Percentiles rank a stretch among this genome's conserved stretches.
Conservation (phyloP, 257 asterid species). For the Solanum bulbocastanum region DNA sequence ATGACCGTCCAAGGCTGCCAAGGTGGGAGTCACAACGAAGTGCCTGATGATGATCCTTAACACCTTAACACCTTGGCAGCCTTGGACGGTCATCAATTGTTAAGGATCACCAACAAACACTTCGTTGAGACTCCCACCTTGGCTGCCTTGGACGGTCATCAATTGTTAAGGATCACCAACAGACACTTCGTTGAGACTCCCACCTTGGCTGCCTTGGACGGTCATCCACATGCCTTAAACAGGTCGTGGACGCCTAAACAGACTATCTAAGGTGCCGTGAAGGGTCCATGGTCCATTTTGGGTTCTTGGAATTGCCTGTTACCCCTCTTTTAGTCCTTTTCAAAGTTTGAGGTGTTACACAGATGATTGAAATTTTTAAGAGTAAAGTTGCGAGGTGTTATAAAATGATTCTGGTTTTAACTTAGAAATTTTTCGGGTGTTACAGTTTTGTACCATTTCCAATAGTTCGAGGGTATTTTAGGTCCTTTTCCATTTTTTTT, state of each 20-base stretch:
- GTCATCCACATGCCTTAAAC: neutral
- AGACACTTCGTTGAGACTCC: neutral
- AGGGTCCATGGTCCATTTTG: neutral
- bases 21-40: too few relatives aligned
- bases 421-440: neutral
- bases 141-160: neutral
- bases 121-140: neutral
- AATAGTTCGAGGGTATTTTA: neutral
- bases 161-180: too few relatives aligned
- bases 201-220: neutral
- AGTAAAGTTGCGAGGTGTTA: neutral
- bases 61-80: too few relatives aligned
- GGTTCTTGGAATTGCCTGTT: neutral
- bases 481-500: neutral
- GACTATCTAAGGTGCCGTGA: neutral
- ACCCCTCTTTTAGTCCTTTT: neutral
- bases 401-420: too few relatives aligned
- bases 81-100: too few relatives aligned
- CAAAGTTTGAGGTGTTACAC: neutral
- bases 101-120: too few relatives aligned
- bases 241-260: neutral
- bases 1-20: too few relatives aligned
- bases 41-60: too few relatives aligned
- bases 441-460: neutral
- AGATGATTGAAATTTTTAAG: neutral